Conservation (phyloP, 148 eudicot species). For the Amaranthus palmeri region DNA sequence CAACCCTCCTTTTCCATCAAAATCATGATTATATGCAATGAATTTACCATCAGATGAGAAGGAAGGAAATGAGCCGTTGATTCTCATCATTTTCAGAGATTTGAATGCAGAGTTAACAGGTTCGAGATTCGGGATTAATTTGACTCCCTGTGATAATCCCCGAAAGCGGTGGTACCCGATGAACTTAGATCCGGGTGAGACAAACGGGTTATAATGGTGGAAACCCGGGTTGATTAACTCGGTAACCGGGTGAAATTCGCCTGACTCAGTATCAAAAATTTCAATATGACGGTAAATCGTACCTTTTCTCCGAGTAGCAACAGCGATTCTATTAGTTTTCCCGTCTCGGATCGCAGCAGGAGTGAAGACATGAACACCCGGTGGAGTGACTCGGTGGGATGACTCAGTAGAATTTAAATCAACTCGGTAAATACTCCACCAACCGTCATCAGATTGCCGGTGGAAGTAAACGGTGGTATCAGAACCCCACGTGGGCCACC, state of each 20-base stretch:
- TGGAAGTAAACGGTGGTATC: conserved; percentile 66
- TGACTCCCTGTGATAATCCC: conserved; percentile 31
- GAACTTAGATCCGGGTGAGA: conserved; percentile 46
- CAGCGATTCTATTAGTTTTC: conserved; percentile 29
- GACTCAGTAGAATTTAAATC: conserved; percentile 24
- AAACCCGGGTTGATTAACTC: conserved; percentile 41
- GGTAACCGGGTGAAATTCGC: conserved; percentile 44
- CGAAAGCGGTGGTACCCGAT: conserved; percentile 80
- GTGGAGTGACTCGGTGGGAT: conserved; percentile 57
- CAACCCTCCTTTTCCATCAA: conserved; percentile 42
- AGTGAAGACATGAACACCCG: conserved; percentile 75
- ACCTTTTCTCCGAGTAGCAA: conserved; percentile 58
- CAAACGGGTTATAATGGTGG: conserved; percentile 84
- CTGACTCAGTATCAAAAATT: conserved; percentile 41
- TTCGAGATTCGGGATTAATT: conserved; percentile 43
- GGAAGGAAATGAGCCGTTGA: conserved; percentile 63
- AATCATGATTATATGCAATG: conserved; percentile 51
- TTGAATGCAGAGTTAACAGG: conserved; percentile 36
- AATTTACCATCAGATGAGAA: conserved; percentile 55
- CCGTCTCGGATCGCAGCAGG: conserved; percentile 52
- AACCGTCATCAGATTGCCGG: conserved; percentile 66
- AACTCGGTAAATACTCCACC: conserved; percentile 78
- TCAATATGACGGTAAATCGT: conserved; percentile 59
- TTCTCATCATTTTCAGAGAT: conserved; percentile 38
- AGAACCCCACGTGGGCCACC: conserved; percentile 79